Evolutionary conservation across 495 filamentous ascomycete species (phyloP).

Genomic region (Podospora australis): DNA sequence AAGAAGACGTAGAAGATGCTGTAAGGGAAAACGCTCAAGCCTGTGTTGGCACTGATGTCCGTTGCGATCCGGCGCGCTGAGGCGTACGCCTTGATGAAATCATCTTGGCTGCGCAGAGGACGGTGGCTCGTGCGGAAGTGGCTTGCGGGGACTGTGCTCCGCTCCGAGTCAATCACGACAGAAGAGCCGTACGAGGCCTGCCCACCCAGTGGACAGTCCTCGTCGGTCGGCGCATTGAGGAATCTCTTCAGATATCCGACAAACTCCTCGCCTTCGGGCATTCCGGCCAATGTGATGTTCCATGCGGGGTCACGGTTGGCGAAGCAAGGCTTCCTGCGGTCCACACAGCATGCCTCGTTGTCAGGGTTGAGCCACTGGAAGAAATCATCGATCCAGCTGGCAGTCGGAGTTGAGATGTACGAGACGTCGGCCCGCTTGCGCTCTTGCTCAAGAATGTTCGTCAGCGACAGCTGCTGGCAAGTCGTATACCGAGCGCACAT

Average conservation of each 20-base stretch:
- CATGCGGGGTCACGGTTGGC: slow-evolving; percentile 65
- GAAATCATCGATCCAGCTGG: slow-evolving; percentile 96
- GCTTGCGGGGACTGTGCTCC: slow-evolving; percentile 62
- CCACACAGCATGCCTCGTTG: slow-evolving; percentile 71
- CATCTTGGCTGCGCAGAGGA: slow-evolving; percentile 77
- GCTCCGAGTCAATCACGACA: slow-evolving; percentile 65
- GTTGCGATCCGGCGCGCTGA: slow-evolving; percentile 84
- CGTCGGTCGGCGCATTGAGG: slow-evolving; percentile 70
- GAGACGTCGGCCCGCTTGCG: slow-evolving; percentile 84
- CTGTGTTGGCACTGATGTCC: slow-evolving; percentile 59
- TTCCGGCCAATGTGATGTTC: slow-evolving; percentile 81
- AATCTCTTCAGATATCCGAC: slow-evolving; percentile 76
- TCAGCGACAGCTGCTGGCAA: slow-evolving; percentile 74
- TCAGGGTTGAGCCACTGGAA: slow-evolving; percentile 90
- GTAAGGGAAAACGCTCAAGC: slow-evolving; percentile 84
- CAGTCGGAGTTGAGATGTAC: slow-evolving; percentile 85
- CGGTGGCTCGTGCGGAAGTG: slow-evolving; percentile 90
- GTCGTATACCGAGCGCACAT: slow-evolving; percentile 88
- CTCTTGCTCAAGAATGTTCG: slow-evolving; percentile 86
- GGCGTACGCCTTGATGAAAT: slow-evolving; percentile 87
- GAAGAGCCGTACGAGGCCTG: slow-evolving; percentile 81
- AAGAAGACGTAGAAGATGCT: slow-evolving; percentile 98
- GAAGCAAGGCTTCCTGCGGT: slow-evolving; percentile 66
- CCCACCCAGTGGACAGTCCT: slow-evolving; percentile 80
- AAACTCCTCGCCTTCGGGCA: slow-evolving; percentile 91